Base-by-base conservation (phyloP, 176 grass and related monocot species). In the Alopecurus myosuroides region DNA sequence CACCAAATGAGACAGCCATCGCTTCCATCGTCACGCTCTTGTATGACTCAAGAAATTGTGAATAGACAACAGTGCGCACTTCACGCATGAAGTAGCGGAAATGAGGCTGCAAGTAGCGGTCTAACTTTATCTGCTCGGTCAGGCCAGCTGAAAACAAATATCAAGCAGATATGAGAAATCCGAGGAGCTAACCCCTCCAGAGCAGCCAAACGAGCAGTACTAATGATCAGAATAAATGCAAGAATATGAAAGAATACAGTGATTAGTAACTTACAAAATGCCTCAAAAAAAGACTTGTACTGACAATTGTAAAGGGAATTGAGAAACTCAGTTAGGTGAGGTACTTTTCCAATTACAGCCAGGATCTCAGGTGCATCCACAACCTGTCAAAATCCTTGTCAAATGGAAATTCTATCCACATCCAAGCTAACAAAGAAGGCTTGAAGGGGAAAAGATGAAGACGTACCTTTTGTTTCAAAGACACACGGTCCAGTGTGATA, bases 21-120 rank as follows among this genome's bases (percentile, higher is more conserved):
- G 94, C 94, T 91, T 99, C 91, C 97, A 99, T 99, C 1, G 91
- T 99, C 76, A 99, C 94, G 51, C 97, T 99, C 76, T 99, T 99
- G 91, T 99, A 97, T 19, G 97, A 99, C 82, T 97, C 94, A 1
- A 99, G 88, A 64, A 99, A 97, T 44, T 99, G 97, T 15, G 97
- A 99, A 79, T 99, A 97, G 57, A 97, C 90, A 53, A 99, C 97
- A 11, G 81, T 86, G 23, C 97, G 94, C 52, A 99, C 89, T 87
- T 99, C 97, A 66, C 97, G 91, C 97, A 97, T 99, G 82, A 89
- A 99, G 67, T 94, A 97, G 19, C 91, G 91, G 53, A 97, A 99
- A 85, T 97, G 97, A 79, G 94, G 94, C 23, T 97, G 94, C 76
- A 99, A 58, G 90, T 97, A 97, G 9, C 88, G 91, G 52, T 97